phyloP scores from a whole-genome alignment of 352 stramenopile species.

The Phytophthora sojae region DNA sequence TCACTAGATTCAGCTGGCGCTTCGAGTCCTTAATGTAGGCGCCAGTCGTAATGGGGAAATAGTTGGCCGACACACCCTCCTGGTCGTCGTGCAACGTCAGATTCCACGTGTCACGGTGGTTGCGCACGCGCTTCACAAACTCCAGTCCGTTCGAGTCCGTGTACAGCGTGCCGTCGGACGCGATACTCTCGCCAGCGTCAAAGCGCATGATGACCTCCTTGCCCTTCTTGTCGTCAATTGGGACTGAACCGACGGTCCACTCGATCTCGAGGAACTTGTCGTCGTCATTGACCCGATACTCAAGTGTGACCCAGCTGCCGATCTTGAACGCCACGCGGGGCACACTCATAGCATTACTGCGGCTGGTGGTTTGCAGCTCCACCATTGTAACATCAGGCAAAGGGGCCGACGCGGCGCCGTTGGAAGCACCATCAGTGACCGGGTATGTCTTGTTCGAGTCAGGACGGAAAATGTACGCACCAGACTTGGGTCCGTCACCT shows the following conservation, averaged over 20 bases:
- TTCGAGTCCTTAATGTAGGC: conserved; percentile 93
- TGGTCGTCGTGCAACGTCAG: conserved; percentile 88
- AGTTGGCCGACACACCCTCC: conserved; percentile 96
- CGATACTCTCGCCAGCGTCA: conserved; percentile 61
- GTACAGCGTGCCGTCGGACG: conserved; percentile 74
- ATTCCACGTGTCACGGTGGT: conserved; percentile 92
- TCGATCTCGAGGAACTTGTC: conserved; percentile 95
- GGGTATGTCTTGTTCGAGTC: conserved; percentile 75
- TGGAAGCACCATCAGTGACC: conserved; percentile 25
- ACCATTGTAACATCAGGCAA: conserved; percentile 49
- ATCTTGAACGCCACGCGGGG: conserved; percentile 78
- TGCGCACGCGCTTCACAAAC: conserved; percentile 91
- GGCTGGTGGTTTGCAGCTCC: too few species aligned
- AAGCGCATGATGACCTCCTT: conserved; percentile 97
- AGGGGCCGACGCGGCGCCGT: conserved; percentile 9
- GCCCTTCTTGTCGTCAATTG: conserved; percentile 83
- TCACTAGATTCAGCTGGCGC: conserved; percentile 88
- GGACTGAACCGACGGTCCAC: conserved; percentile 90
- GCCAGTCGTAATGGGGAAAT: conserved; percentile 96
- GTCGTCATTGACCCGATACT: conserved; percentile 88
- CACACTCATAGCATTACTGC: too few species aligned
- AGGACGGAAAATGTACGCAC: conserved; percentile 97
- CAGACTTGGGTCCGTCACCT: conserved; percentile 82
- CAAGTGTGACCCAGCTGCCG: conserved; percentile 91
- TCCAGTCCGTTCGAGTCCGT: conserved; percentile 97